A percentile compares a stretch with the other conserved stretches of the same genome.
phyloP scores from a whole-genome alignment of 768 basidiomycete species.

The Mycena capillaripes region DNA sequence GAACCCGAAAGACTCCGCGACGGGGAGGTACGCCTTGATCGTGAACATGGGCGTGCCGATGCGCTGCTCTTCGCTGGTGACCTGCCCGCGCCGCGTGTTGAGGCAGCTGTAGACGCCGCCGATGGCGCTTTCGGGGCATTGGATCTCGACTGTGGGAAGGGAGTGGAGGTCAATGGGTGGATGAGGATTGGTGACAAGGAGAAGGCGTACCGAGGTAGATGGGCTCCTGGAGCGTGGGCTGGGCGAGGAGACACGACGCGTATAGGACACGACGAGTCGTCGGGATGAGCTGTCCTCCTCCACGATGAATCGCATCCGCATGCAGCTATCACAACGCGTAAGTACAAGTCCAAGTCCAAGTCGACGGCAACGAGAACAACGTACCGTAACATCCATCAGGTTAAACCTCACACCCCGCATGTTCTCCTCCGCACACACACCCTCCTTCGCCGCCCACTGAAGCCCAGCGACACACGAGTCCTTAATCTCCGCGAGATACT shows the following conservation, averaged over 20 bases:
- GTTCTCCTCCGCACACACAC: conserved; percentile 96
- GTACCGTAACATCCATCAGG: conserved; percentile 93
- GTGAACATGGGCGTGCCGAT: conserved; percentile 99
- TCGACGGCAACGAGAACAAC: background rate
- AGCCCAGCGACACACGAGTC: conserved; percentile 99
- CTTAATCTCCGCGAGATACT: conserved; percentile 99
- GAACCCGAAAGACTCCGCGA: conserved; percentile 96
- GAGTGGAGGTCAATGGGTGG: background rate
- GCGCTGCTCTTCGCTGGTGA: conserved; percentile 98
- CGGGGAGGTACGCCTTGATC: conserved; percentile 96
- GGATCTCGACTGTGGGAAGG: conserved; percentile 85
- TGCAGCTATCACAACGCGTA: conserved; percentile 75
- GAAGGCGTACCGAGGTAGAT: conserved; percentile 83
- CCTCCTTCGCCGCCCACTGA: conserved; percentile 99
- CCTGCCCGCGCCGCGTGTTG: conserved; percentile 98
- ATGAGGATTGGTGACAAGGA: no score
- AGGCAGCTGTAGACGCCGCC: conserved; percentile 95
- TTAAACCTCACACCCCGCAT: conserved; percentile 99
- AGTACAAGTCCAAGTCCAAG: conserved; percentile 12
- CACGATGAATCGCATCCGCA: conserved; percentile 99
- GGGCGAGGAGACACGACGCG: conserved; percentile 94
- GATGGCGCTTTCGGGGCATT: conserved; percentile 97
- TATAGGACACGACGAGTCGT: conserved; percentile 97
- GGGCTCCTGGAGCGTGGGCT: conserved; percentile 95
- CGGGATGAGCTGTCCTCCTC: conserved; percentile 98